Evolutionary conservation across 2,329 filamentous ascomycete species (phyloP), one percentile per base, ranked within the genome.

Genomic region (Calycina marina): DNA sequence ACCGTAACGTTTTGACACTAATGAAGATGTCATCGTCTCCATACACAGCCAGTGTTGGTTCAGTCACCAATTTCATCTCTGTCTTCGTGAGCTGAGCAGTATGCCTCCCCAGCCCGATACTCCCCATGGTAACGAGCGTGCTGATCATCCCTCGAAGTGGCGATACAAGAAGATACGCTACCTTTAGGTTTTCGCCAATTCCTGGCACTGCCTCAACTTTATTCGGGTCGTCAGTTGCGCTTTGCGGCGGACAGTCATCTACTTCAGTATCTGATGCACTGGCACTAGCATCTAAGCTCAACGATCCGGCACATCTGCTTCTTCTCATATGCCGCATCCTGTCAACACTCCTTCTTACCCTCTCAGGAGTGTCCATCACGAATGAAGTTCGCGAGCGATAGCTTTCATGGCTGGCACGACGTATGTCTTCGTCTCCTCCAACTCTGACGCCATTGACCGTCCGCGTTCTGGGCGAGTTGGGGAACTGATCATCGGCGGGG

Each of bases 21-120:
- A 81, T 75, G 42, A 94, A 92, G 0, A 65, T 57, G 52, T 96
- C 86, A 4, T 67, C 61, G 31, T 77, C 71, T 1, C 86, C 88
- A 48, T 76, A 93, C 0, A 93, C 55, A 0, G 72, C 74, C 18
- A 93, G 52, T 0, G 77, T 77, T 1, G 65, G 62, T 45, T 75
- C 64, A 2, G 56, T 52, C 1, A 69, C 55, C 30, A 81, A 57
- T 46, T 78, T 73, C 31, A 57, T 55, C 35, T 75, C 68, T 4
- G 43, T 40, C 6, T 46, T 43, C 2, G 2, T 14, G 45, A 53
- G 15, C 27, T 52, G 47, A 36, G 38, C 48, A 43, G 38, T 29
- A 51, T 47, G 39, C 34, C 34, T 38, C 6, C 34, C 25, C 10
- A 34, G 37, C 25, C 32, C 38, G 4, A 36, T 39, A 18, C 38